These are phyloP conservation scores for Colletotrichum sp. DNA, from an alignment of 2,329 filamentous ascomycete genomes.

Conservation along the genomic window DNA sequence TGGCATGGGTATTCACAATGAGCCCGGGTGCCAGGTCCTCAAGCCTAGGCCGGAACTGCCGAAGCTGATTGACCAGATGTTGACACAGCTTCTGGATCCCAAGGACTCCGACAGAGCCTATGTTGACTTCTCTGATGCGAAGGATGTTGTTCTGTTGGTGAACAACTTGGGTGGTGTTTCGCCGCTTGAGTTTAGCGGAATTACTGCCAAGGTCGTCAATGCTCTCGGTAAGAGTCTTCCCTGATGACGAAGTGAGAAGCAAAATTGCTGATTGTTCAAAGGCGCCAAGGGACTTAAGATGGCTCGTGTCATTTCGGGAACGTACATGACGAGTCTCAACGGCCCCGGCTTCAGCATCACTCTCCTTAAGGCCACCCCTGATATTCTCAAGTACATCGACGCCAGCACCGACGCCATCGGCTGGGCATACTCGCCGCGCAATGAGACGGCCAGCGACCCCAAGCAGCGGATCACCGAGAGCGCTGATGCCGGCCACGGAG, in stretches of 20 bases:
- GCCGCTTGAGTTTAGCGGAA: constrained; percentile 69
- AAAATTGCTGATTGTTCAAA: background rate
- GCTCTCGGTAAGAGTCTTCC: constrained; percentile 65
- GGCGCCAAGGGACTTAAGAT: background rate
- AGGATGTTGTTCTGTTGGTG: constrained; percentile 64
- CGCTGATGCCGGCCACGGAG: constrained; percentile 52
- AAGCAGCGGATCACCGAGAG: constrained; percentile 65
- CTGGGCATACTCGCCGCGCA: constrained; percentile 50
- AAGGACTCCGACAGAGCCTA: constrained; percentile 70
- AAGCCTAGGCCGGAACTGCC: constrained; percentile 46
- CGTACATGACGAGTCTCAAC: constrained; percentile 76
- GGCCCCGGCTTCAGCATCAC: constrained; percentile 75
- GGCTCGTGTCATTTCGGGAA: constrained; percentile 60
- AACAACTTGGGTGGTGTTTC: constrained; percentile 76
- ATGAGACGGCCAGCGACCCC: constrained; percentile 42
- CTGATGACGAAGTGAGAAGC: no score
- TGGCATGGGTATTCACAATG: constrained; percentile 78
- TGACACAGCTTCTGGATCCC: constrained; percentile 66
- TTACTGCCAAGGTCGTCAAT: constrained; percentile 68
- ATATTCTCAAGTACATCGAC: constrained; percentile 71
- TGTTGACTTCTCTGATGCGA: constrained; percentile 61
- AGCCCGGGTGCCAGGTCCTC: constrained; percentile 58
- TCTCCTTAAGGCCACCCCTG: constrained; percentile 67
- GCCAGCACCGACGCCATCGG: constrained; percentile 70
- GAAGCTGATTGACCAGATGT: constrained; percentile 63